A percentile compares a stretch with the other conserved stretches of the same genome.
Conservation (phyloP, 257 asterid species). For the Paraleonurus japonicus region DNA sequence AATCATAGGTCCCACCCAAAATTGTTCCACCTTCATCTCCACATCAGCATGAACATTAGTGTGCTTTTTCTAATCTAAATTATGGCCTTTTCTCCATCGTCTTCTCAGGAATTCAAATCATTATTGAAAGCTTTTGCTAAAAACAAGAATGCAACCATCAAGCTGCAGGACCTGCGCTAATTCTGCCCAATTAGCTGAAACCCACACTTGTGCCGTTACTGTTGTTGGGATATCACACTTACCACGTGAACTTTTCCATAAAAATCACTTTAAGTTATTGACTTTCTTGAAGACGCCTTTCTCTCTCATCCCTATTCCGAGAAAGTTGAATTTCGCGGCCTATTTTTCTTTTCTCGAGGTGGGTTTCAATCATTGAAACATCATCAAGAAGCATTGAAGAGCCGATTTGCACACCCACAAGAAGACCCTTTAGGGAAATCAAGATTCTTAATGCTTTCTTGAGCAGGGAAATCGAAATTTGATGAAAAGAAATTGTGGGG, state of each 20-base stretch:
- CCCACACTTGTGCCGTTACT: conserved; percentile 25
- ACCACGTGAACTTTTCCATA: conserved; percentile 33
- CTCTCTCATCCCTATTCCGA: not conserved
- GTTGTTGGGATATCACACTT: conserved; percentile 38
- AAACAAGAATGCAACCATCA: conserved; percentile 22
- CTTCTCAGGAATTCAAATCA: not conserved
- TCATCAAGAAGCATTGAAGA: conserved; percentile 1
- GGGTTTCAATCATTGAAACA: conserved; percentile 20
- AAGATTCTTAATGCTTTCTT: conserved; percentile 11
- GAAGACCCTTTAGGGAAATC: conserved; percentile 24
- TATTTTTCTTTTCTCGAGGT: not conserved
- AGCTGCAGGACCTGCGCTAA: conserved; percentile 49
- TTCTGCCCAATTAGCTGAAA: conserved; percentile 21
- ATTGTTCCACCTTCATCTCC: conserved; percentile 23
- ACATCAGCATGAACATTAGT: not conserved
- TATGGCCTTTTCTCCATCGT: not conserved
- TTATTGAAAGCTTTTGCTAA: conserved; percentile 24
- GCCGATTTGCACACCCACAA: not conserved
- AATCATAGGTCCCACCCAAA: conserved; percentile 4
- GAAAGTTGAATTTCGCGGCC: conserved; percentile 15
- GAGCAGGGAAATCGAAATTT: no score
- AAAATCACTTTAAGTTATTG: conserved; percentile 46
- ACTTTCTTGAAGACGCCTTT: conserved; percentile 29
- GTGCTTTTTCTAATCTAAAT: not conserved
- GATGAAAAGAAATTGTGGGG: conserved; percentile 13